Conservation (phyloP, 176 grass and related monocot species). For the Phragmites australis region DNA sequence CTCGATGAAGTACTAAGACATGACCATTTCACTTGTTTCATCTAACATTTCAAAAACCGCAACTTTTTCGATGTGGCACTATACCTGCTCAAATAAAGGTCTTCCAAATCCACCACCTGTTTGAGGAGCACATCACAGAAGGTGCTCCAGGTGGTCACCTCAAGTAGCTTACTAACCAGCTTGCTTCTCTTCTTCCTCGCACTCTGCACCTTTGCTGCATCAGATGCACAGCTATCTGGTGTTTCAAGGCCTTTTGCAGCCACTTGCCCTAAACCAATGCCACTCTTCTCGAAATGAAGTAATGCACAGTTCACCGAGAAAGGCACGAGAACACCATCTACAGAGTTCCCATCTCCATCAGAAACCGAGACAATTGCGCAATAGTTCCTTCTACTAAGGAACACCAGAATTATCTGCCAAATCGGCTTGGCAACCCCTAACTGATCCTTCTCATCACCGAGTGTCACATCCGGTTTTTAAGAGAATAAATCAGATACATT, state of each 20-base stretch:
- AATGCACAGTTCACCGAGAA: slow-evolving; percentile 69
- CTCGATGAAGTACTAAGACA: slow-evolving; percentile 34
- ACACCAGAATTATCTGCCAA: slow-evolving; percentile 92
- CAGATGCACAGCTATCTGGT: slow-evolving; percentile 11
- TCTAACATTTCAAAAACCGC: slow-evolving; percentile 94
- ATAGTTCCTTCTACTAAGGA: slow-evolving; percentile 60
- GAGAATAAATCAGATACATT: no score
- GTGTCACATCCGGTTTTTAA: no score
- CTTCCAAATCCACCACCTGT: slow-evolving; percentile 57
- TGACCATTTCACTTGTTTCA: slow-evolving; percentile 63
- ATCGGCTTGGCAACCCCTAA: slow-evolving; percentile 56
- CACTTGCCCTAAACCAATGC: slow-evolving; percentile 28
- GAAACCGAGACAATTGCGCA: slow-evolving; percentile 60
- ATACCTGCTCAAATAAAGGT: slow-evolving; percentile 73
- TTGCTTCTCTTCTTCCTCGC: slow-evolving; percentile 64
- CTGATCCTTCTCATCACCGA: slow-evolving; percentile 44
- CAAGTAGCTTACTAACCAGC: slow-evolving; percentile 51
- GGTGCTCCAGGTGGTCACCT: slow-evolving; percentile 45
- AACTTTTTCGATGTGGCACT: slow-evolving; percentile 64
- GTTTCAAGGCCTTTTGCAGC: slow-evolving; percentile 9
- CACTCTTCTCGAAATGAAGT: slow-evolving; percentile 56
- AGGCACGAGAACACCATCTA: slow-evolving; percentile 72
- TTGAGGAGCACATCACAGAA: slow-evolving; percentile 59
- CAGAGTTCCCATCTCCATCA: slow-evolving; percentile 43
- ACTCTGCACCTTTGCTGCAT: slow-evolving; percentile 41